Evolutionary conservation across 2,329 filamentous ascomycete genomes (phyloP).

Genomic region (Neospermospora avenae): DNA sequence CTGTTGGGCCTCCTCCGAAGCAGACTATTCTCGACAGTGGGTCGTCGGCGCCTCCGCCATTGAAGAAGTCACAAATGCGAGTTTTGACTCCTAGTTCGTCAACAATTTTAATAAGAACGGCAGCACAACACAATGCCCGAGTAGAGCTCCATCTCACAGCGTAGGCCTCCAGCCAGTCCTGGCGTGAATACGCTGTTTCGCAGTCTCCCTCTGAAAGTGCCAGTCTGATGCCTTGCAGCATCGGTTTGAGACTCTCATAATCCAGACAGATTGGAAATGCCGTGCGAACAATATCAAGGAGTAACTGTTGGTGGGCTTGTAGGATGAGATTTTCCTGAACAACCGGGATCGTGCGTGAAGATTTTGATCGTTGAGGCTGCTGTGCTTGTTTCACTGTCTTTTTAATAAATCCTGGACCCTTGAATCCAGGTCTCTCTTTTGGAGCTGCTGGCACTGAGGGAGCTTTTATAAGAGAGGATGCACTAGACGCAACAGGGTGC

Average conservation of each 20-base stretch:
- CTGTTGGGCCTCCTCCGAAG: constrained; percentile 40
- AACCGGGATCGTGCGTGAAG: not conserved
- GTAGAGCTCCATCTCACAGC: constrained; percentile 85
- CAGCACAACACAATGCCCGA: constrained; percentile 74
- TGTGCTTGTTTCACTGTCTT: constrained; percentile 5
- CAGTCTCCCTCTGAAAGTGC: constrained; percentile 85
- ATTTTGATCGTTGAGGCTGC: not conserved
- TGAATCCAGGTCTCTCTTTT: constrained; percentile 10
- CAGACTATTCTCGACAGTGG: constrained; percentile 6
- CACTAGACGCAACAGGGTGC: constrained; percentile 14
- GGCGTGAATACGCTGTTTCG: constrained; percentile 66
- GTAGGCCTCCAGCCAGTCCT: constrained; percentile 73
- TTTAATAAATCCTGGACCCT: constrained; percentile 12
- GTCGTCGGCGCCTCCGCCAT: not conserved
- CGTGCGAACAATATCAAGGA: constrained; percentile 67
- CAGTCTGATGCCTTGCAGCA: constrained; percentile 76
- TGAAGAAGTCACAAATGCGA: not conserved
- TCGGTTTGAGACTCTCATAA: constrained; percentile 44
- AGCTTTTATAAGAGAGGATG: constrained; percentile 7
- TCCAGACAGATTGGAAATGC: constrained; percentile 53
- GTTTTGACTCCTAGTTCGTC: constrained; percentile 3
- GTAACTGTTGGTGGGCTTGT: constrained; percentile 57
- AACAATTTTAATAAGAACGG: constrained; percentile 40
- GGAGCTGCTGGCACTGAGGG: not conserved
- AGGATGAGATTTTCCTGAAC: constrained; percentile 36